These are phyloP conservation scores for Stenocarpella maydis DNA, from an alignment of 2,329 filamentous ascomycete genomes.

Conservation along the genomic window DNA sequence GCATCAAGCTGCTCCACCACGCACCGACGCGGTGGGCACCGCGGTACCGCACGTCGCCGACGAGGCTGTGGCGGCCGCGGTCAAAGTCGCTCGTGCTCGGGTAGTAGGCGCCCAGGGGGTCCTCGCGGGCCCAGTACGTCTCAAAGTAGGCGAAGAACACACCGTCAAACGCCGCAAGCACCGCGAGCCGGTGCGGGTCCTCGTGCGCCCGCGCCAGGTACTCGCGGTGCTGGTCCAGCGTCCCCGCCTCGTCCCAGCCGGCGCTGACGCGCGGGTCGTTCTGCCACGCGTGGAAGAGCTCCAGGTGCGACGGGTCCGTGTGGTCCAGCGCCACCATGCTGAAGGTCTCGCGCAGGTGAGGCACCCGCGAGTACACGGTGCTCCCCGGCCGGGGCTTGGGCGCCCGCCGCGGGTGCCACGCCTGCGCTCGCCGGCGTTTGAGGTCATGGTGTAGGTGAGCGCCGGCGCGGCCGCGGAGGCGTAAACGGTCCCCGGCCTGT, in stretches of 20 bases:
- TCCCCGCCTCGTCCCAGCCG: constrained; percentile 83
- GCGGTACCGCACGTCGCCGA: constrained; percentile 66
- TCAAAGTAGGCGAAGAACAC: constrained; percentile 80
- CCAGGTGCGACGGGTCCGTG: constrained; percentile 68
- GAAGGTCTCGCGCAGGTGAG: constrained; percentile 78
- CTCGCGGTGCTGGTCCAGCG: constrained; percentile 75
- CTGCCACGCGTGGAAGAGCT: constrained; percentile 81
- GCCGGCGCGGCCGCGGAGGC: constrained; percentile 58
- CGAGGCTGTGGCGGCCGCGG: constrained; percentile 65
- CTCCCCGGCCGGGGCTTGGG: constrained; percentile 76
- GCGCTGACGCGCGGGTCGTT: constrained; percentile 83
- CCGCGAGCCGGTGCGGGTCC: constrained; percentile 75
- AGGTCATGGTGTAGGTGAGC: constrained; percentile 56
- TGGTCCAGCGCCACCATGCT: constrained; percentile 80
- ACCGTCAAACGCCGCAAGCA: constrained; percentile 77
- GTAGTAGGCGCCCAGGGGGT: constrained; percentile 65
- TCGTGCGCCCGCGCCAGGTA: constrained; percentile 74
- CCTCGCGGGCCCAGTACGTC: constrained; percentile 77
- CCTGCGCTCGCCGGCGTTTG: constrained; percentile 43
- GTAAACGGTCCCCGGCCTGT: constrained; percentile 45
- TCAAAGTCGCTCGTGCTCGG: constrained; percentile 60
- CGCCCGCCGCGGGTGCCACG: constrained; percentile 74
- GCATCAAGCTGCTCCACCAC: constrained; percentile 70
- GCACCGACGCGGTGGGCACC: constrained; percentile 68
- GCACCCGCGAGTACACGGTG: constrained; percentile 80